Percentiles rank a stretch among this genome's conserved stretches.
phyloP scores from a whole-genome alignment of 352 stramenopile genomes.

The Phytophthora foliorum region DNA sequence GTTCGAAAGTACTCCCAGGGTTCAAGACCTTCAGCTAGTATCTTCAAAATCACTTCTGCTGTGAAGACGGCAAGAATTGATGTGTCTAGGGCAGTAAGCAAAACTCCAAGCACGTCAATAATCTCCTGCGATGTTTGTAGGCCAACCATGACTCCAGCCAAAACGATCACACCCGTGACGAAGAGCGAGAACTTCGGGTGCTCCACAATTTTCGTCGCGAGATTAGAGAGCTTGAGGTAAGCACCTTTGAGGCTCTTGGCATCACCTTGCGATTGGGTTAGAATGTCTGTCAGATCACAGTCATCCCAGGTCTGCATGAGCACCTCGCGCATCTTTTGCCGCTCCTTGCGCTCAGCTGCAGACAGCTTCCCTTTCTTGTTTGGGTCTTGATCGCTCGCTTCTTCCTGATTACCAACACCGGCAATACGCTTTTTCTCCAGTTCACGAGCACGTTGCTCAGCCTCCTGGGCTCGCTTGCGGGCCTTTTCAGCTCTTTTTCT shows the following conservation, averaged over 20 bases:
- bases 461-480: conserved; percentile 61
- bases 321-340: conserved; percentile 80
- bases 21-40: conserved; percentile 78
- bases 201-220: conserved; percentile 65
- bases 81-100: conserved; percentile 64
- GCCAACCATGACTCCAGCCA: conserved; percentile 81
- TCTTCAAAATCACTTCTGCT: conserved; percentile 79
- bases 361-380: conserved; percentile 56
- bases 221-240: conserved; percentile 55
- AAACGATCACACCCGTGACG: conserved; percentile 82
- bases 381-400: background rate
- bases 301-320: conserved; percentile 83
- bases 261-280: conserved; percentile 59
- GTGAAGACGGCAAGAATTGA: conserved; percentile 84
- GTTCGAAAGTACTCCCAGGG: conserved; percentile 83
- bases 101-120: conserved; percentile 53
- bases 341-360: conserved; percentile 60
- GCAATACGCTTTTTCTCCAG: conserved; percentile 48
- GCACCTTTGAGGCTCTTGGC: conserved; percentile 55
- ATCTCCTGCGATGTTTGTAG: conserved; percentile 76
- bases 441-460: conserved; percentile 55
- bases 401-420: conserved; percentile 5
- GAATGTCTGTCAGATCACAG: conserved; percentile 73
- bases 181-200: conserved; percentile 68
- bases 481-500: conserved; percentile 73